Evolutionary conservation across 1,284 basidiomycete genomes (phyloP).

Genomic region (Coniophora puteana): DNA sequence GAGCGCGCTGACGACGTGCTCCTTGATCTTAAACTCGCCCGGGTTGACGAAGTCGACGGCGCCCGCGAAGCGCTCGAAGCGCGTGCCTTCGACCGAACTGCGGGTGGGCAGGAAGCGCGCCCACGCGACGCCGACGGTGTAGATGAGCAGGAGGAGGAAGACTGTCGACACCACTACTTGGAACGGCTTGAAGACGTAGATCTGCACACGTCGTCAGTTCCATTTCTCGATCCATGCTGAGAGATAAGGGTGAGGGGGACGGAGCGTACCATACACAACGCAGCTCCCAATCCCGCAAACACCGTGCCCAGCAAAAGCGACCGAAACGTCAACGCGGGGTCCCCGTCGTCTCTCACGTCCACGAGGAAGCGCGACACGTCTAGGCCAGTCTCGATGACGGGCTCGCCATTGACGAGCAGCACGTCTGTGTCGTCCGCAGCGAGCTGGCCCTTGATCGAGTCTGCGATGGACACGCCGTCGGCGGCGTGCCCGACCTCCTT

Average conservation of each 20-base stretch:
- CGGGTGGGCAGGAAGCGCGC: conserved; percentile 39
- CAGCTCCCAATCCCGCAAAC: conserved; percentile 52
- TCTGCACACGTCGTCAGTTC: too few relatives aligned
- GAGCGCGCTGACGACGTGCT: conserved; percentile 62
- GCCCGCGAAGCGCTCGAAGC: conserved; percentile 34
- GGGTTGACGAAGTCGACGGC: conserved; percentile 52
- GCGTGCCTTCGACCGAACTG: conserved; percentile 38
- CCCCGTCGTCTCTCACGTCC: conserved; percentile 60
- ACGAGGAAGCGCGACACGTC: conserved; percentile 62
- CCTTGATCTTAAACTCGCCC: conserved; percentile 54
- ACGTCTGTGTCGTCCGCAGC: conserved; percentile 29
- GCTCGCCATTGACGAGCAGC: conserved; percentile 46
- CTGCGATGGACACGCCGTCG: not conserved
- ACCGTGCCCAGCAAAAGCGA: conserved; percentile 54
- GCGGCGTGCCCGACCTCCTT: too few relatives aligned
- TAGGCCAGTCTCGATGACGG: conserved; percentile 46
- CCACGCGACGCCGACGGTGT: conserved; percentile 51
- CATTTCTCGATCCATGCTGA: too few relatives aligned
- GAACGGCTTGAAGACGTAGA: conserved; percentile 61
- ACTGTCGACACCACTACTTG: conserved; percentile 49
- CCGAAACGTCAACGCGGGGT: conserved; percentile 54
- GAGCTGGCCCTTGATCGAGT: not conserved
- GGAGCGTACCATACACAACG: conserved; percentile 40
- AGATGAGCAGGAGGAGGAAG: conserved; percentile 58
- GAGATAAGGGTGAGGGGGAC: conserved; percentile 4